Base-by-base conservation (phyloP, 495 filamentous ascomycete genomes). In the Hyaloscypha finlandica region DNA sequence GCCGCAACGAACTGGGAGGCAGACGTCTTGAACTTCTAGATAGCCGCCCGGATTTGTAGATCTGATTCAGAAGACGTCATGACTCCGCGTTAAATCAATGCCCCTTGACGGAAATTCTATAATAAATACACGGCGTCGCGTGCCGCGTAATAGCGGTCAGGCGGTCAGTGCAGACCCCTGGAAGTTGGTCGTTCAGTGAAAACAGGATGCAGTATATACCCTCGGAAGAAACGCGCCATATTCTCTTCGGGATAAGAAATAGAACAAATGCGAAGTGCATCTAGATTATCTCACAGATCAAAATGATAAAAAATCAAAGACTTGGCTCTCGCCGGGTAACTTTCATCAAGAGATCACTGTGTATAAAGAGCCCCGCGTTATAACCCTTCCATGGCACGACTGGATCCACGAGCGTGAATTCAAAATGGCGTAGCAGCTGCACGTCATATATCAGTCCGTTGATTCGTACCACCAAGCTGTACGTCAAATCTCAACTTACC, bases 21-120 rank as follows among this genome's bases (percentile, higher is more conserved):
- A 70, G 59, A 77, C 76, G 45, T 85, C 82, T 71, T 84, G 81
- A 42, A 78, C 71, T 68, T 85, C 81, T n/a, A 83, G 66, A 75
- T 78, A 84, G 39, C 81, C 81, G 37, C 82, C 82, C 6, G 82
- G 78, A 45, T 45, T 45, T 12, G 42, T 45, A 19, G 14, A 45
- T 45, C 42, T 45, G 14, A 12, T 8, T 45, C 42, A 45, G 14
- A 45, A n/a, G n/a, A n/a, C n/a, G n/a, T n/a, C n/a, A n/a, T n/a
- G n/a, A n/a, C n/a, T n/a, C n/a, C n/a, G n/a, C n/a, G n/a, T n/a
- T n/a, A n/a, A n/a, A n/a, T n/a, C n/a, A n/a, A n/a, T n/a, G n/a
- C n/a, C n/a, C n/a, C n/a, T n/a, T n/a, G n/a, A n/a, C n/a, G n/a
- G n/a, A n/a, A n/a, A n/a, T n/a, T n/a, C n/a, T n/a, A n/a, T n/a